Evolutionary conservation across 345 rosid genomes (phyloP), one percentile per base, ranked within the genome.

Genomic region (Chamaenerion angustifolium): DNA sequence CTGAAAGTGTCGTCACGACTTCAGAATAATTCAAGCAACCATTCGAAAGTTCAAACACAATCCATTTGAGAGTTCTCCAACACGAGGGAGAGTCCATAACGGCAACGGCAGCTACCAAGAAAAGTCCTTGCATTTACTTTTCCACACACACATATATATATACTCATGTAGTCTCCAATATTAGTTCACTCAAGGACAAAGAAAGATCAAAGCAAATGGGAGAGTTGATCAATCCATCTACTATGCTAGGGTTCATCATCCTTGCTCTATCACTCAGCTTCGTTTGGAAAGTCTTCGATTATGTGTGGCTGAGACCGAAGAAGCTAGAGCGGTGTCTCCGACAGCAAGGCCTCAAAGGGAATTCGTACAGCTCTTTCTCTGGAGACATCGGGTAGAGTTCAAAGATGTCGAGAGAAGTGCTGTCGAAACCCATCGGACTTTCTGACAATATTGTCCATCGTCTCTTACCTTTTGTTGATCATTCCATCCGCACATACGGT

Each of bases 271-370:
- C 45, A 7, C 0, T 41, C 12, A 13, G 40, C 1, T 48, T 11
- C 43, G 40, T 31, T 6, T 51, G 49, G 37, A 43, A 51, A 25
- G 50, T n/a, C 21, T 16, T 59, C 16, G 37, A 45, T 31, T 59
- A 43, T 49, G 45, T 19, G n/a, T 45, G 56, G 56, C 50, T 59
- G 43, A 51, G 45, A 19, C 63, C 63, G 9, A 59, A 59, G 63
- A 51, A 43, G 46, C 63, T 51, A 5, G 48, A 58, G 49, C 16
- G 62, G 41, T 3, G 25, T 49, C 55, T 58, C 42, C 40, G 54
- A 13, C 55, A 23, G 42, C 62, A 58, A 58, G 62, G 55, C 47
- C 55, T 58, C 42, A 23, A 48, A 0, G 56, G 62, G 11, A 50
- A 31, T 40, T 40, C 55, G 16, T 58, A 49, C 55, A 12, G 40